Percentiles rank a stretch among this genome's conserved stretches.
phyloP scores from a whole-genome alignment of 495 filamentous ascomycete species.

The Choiromyces venosus region DNA sequence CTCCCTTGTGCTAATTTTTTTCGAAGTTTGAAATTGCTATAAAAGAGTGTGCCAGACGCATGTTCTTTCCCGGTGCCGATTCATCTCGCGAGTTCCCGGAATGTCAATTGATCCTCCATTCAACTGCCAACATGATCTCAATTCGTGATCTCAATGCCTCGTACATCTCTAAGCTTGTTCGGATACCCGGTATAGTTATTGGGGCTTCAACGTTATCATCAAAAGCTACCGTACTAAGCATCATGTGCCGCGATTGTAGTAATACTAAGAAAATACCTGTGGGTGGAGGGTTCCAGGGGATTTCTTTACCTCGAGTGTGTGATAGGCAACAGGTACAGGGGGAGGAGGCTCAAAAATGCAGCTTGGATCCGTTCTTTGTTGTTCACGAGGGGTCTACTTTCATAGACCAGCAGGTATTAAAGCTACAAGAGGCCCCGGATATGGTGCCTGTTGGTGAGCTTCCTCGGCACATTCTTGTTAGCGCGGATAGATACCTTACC shows the following conservation, averaged over 20 bases:
- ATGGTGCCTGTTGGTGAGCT: constrained; percentile 97
- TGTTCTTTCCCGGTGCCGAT: constrained; percentile 62
- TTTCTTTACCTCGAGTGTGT: constrained; percentile 76
- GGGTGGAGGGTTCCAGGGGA: constrained; percentile 75
- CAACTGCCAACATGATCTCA: constrained; percentile 78
- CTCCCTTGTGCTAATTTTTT: constrained; percentile 25
- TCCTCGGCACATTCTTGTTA: constrained; percentile 88
- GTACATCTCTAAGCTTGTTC: constrained; percentile 88
- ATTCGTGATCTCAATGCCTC: constrained; percentile 91
- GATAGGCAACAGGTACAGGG: constrained; percentile 47
- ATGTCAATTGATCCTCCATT: constrained; percentile 95
- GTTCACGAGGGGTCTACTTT: constrained; percentile 92
- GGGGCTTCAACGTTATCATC: constrained; percentile 94
- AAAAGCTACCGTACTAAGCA: constrained; percentile 78
- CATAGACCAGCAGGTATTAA: constrained; percentile 96
- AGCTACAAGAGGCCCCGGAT: constrained; percentile 96
- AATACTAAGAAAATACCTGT: constrained; percentile 66
- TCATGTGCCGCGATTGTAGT: constrained; percentile 85
- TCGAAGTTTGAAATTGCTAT: constrained; percentile 82
- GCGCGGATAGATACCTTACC: constrained; percentile 89
- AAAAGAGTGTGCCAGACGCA: constrained; percentile 81
- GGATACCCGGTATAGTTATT: constrained; percentile 96
- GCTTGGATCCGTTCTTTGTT: constrained; percentile 91
- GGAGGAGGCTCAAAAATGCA: constrained; percentile 58
- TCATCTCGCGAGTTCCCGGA: constrained; percentile 70